A percentile compares a stretch with the other conserved stretches of the same genome.
These are phyloP conservation scores for peach (Prunus persica) DNA, from an alignment of 306 rosid genomes.

Conservation along the genomic window DNA sequence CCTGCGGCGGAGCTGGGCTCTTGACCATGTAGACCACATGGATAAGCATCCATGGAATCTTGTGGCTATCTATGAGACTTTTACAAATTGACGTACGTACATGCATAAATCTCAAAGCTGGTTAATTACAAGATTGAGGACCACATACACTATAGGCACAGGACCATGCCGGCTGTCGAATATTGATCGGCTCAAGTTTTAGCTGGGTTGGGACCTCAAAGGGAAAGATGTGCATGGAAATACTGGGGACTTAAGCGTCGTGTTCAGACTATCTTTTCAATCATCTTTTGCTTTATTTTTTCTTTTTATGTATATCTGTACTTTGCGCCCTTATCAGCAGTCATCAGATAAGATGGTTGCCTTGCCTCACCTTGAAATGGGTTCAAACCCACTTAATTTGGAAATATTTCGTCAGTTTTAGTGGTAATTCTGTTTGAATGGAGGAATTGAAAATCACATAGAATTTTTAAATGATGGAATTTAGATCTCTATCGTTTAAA, in stretches of 20 bases:
- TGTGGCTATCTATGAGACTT: neutral
- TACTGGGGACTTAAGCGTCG: neutral
- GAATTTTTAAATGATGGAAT: no score
- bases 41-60: neutral
- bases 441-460: no score
- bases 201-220: neutral
- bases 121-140: neutral
- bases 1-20: neutral
- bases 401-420: no score
- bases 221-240: neutral
- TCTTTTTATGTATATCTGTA: neutral
- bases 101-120: neutral
- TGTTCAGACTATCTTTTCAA: constrained; percentile 1
- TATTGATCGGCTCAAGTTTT: neutral
- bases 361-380: neutral
- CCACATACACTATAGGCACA: neutral
- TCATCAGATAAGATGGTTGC: neutral
- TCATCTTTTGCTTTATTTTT: neutral
- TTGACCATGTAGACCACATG: constrained; percentile 10
- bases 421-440: no score
- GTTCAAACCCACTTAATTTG: neutral
- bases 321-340: neutral
- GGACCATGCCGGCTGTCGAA: neutral
- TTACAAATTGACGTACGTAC: neutral
- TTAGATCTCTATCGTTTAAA: no score